A percentile compares a stretch with the other conserved stretches of the same genome.
These are phyloP conservation scores for Monosporascus cannonballus DNA, from an alignment of 2,329 filamentous ascomycete species.

Conservation along the genomic window DNA sequence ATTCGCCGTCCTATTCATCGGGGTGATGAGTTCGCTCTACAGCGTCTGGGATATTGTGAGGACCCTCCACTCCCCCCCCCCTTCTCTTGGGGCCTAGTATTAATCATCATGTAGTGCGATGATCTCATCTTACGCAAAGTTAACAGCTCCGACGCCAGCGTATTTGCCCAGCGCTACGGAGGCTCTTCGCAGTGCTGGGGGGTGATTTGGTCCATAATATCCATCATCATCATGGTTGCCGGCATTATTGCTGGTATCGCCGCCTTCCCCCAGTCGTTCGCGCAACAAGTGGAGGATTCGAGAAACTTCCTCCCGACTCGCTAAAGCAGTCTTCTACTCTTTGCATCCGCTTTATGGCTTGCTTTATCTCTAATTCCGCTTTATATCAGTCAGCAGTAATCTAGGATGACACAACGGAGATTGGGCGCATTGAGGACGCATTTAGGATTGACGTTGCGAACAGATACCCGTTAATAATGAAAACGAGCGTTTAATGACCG, in stretches of 20 bases:
- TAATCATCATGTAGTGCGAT: conserved; percentile 49
- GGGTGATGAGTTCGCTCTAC: conserved; percentile 75
- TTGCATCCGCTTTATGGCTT: too few species aligned
- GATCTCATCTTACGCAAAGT: conserved; percentile 76
- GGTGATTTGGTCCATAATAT: conserved; percentile 70
- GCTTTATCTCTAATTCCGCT: too few species aligned
- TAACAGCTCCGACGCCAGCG: conserved; percentile 71
- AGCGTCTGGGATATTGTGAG: conserved; percentile 74
- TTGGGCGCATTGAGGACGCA: too few species aligned
- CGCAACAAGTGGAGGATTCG: conserved; percentile 63
- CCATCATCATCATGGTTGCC: conserved; percentile 62
- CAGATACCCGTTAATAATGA: neutral
- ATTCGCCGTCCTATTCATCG: conserved; percentile 73
- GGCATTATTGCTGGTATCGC: conserved; percentile 73
- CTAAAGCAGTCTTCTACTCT: neutral
- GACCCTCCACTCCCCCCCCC: conserved; percentile 2
- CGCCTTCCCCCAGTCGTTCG: conserved; percentile 65
- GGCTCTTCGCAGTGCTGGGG: conserved; percentile 79
- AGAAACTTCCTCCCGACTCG: conserved; percentile 54
- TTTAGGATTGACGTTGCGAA: neutral
- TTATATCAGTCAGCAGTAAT: too few species aligned
- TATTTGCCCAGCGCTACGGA: conserved; percentile 72
- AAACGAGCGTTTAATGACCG: neutral
- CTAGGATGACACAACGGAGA: too few species aligned
- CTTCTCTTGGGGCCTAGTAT: neutral